Conservation (phyloP, 1,284 basidiomycete species). For the Cryptococcus floricola region DNA sequence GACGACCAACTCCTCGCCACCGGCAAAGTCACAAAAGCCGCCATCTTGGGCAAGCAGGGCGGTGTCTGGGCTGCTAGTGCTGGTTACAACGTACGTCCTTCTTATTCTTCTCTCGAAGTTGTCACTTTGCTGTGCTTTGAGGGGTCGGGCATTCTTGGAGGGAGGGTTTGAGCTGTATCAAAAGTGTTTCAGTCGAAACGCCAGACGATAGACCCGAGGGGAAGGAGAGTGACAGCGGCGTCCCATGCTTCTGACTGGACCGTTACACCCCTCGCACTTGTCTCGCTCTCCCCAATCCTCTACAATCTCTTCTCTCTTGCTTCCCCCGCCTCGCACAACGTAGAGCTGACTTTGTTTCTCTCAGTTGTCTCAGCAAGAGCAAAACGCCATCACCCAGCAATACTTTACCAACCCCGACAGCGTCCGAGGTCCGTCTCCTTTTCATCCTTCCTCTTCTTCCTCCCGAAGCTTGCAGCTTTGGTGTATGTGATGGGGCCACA, state of each 20-base stretch:
- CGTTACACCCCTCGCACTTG: too few relatives aligned
- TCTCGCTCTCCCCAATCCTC: too few relatives aligned
- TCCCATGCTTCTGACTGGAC: too few relatives aligned
- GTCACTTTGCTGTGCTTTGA: not conserved
- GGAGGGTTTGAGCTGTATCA: too few relatives aligned
- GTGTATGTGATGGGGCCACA: not conserved
- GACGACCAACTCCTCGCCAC: slow-evolving; percentile 77
- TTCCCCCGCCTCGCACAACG: too few relatives aligned
- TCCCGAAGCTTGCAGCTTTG: not conserved
- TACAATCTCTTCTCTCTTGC: too few relatives aligned
- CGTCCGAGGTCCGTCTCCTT: slow-evolving; percentile 48
- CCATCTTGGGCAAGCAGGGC: slow-evolving; percentile 78
- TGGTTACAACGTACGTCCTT: slow-evolving; percentile 67
- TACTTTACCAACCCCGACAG: slow-evolving; percentile 56
- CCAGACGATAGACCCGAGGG: too few relatives aligned
- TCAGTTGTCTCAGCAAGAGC: slow-evolving; percentile 72
- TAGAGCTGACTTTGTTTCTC: not conserved
- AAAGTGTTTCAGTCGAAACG: too few relatives aligned
- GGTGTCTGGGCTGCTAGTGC: slow-evolving; percentile 79
- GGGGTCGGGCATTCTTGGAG: not conserved
- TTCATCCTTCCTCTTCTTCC: not conserved
- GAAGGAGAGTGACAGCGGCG: too few relatives aligned
- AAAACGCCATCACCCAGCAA: slow-evolving; percentile 59
- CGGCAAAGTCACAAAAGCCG: slow-evolving; percentile 70
- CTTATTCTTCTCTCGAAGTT: not conserved